Percentiles rank a stretch among this genome's conserved stretches.
Evolutionary conservation across 495 filamentous ascomycete genomes (phyloP).

Genomic region (Hyaloscypha variabilis): DNA sequence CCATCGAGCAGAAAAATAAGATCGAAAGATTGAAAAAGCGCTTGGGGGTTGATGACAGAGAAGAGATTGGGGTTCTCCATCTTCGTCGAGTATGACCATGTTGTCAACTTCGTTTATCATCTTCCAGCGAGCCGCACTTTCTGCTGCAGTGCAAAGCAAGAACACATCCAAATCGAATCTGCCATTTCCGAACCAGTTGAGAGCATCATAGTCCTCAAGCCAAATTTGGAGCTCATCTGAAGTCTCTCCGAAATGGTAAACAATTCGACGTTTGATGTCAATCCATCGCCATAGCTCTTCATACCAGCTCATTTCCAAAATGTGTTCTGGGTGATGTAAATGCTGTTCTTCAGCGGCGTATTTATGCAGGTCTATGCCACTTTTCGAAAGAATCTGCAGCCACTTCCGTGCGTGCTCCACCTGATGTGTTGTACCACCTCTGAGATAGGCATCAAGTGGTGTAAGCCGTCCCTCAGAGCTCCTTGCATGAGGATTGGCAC

Average conservation of each 20-base stretch:
- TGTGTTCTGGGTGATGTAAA: slow-evolving; percentile 4
- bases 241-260: slow-evolving; percentile 13
- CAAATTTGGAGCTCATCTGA: slow-evolving; percentile 19
- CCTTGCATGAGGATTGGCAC: no score
- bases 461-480: no score
- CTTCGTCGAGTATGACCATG: no score
- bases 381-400: neutral
- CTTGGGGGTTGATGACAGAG: no score
- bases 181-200: slow-evolving; percentile 29
- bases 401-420: slow-evolving; percentile 10
- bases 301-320: slow-evolving; percentile 10
- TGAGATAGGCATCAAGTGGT: slow-evolving; percentile 6
- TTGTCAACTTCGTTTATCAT: no score
- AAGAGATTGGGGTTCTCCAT: no score
- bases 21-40: no score
- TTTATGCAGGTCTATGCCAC: slow-evolving; percentile 2
- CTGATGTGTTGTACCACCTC: slow-evolving; percentile 15
- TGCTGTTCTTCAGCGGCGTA: slow-evolving; percentile 10
- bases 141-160: no score
- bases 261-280: slow-evolving; percentile 1
- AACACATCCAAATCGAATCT: no score
- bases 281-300: slow-evolving; percentile 10
- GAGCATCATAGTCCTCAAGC: slow-evolving; percentile 35
- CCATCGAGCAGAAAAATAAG: no score
- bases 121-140: no score